Conservation (phyloP, 2,329 filamentous ascomycete species). For the Samsoniella hepiali region DNA sequence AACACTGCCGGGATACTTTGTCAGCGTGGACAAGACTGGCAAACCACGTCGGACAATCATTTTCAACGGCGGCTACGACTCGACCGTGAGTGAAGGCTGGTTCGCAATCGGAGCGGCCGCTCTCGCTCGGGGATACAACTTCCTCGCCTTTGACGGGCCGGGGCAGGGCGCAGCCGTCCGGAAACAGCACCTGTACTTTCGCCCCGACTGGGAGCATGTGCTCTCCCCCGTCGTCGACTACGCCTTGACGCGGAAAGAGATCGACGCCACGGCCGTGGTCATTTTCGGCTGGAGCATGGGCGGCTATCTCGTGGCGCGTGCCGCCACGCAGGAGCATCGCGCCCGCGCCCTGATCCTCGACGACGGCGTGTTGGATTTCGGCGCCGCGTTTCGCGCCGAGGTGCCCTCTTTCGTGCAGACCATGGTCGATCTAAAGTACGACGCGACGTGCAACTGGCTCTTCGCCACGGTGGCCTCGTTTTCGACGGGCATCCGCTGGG, state of each 20-base stretch:
- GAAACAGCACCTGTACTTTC: slow-evolving; percentile 2
- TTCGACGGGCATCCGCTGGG: slow-evolving; percentile 4
- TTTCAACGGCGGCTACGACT: slow-evolving; percentile 15
- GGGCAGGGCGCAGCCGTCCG: slow-evolving; percentile 9
- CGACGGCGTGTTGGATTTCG: slow-evolving; percentile 13
- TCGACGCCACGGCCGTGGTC: not conserved
- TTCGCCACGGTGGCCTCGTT: not conserved
- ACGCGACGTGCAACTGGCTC: not conserved
- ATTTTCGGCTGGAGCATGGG: slow-evolving; percentile 14
- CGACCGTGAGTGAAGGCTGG: slow-evolving; percentile 8
- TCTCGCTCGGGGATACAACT: slow-evolving; percentile 5
- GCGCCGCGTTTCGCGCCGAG: not conserved
- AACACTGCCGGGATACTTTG: slow-evolving; percentile 10
- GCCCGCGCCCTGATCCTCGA: not conserved
- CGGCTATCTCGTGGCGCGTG: slow-evolving; percentile 15
- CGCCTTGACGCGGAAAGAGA: not conserved
- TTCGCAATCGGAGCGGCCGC: slow-evolving; percentile 13
- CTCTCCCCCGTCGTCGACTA: slow-evolving; percentile 9
- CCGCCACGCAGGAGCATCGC: slow-evolving; percentile 2
- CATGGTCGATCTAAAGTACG: not conserved
- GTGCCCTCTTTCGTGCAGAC: not conserved
- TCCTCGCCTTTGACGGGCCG: slow-evolving; percentile 14
- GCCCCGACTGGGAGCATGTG: slow-evolving; percentile 15
- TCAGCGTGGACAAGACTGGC: not conserved
- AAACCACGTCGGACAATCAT: not conserved